Conservation (phyloP, 768 basidiomycete species). For the Russula ochroleuca region DNA sequence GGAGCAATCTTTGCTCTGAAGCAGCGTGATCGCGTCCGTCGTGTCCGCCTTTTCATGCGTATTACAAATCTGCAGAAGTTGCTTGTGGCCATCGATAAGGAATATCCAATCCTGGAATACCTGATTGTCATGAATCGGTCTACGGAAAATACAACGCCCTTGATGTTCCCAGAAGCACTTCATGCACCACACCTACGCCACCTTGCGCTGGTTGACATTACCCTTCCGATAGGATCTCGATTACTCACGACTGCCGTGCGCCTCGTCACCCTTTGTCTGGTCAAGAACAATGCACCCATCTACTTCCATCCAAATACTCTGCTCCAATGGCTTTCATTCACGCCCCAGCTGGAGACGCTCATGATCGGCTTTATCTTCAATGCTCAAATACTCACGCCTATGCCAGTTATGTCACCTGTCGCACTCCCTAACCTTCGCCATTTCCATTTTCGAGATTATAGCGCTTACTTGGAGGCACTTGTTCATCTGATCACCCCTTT, state of each 20-base stretch:
- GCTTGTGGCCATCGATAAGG: neutral
- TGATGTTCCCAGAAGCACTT: neutral
- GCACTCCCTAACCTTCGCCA: neutral
- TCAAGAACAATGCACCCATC: neutral
- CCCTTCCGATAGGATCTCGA: neutral
- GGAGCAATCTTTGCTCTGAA: neutral
- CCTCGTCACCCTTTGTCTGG: neutral
- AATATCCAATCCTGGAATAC: neutral
- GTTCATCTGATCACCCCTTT: constrained; percentile 2
- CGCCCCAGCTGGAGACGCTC: neutral
- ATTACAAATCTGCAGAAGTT: neutral
- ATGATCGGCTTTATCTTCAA: neutral
- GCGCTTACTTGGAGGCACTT: neutral
- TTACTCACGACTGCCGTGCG: neutral
- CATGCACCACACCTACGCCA: neutral
- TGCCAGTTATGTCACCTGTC: neutral
- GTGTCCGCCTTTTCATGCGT: neutral
- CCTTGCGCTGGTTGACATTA: neutral
- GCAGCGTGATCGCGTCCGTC: neutral
- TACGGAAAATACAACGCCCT: neutral
- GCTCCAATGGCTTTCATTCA: neutral
- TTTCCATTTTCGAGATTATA: neutral
- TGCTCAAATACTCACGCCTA: too few species aligned
- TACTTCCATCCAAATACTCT: neutral
- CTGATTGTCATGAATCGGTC: neutral